phyloP scores from a whole-genome alignment of 306 rosid genomes.

The Lathyrus oleraceus region DNA sequence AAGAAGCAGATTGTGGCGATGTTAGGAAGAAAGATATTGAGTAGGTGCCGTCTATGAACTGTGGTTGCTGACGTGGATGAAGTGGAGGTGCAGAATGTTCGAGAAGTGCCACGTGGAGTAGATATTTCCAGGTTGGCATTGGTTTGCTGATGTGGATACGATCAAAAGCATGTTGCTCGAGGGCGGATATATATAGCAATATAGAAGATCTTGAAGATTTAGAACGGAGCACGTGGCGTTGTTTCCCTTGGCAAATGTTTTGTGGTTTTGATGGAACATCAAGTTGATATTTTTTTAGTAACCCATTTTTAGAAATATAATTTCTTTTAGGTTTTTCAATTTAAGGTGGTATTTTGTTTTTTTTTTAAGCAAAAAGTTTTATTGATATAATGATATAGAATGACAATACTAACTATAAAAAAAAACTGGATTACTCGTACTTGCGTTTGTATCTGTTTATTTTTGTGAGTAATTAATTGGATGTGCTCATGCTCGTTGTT shows the following conservation, averaged over 20 bases:
- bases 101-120: conserved; percentile 44
- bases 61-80: conserved; percentile 51
- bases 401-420: too few species aligned
- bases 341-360: too few species aligned
- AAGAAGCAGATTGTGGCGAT: conserved; percentile 37
- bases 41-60: neutral
- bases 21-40: conserved; percentile 37
- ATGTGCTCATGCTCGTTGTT: too few species aligned
- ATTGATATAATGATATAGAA: too few species aligned
- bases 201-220: conserved; percentile 47
- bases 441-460: too few species aligned
- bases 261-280: neutral
- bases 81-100: conserved; percentile 51
- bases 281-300: too few species aligned
- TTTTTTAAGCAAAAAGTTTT: too few species aligned
- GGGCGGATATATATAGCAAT: conserved; percentile 15
- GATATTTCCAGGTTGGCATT: conserved; percentile 58
- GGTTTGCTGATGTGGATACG: conserved; percentile 48
- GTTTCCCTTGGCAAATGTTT: neutral
- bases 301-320: too few species aligned
- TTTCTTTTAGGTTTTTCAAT: too few species aligned
- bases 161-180: conserved; percentile 59
- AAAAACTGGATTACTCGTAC: too few species aligned
- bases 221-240: conserved; percentile 43
- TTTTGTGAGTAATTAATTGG: too few species aligned